Percentiles rank a stretch among this genome's conserved stretches.
phyloP scores from a whole-genome alignment of 495 filamentous ascomycete species.

The Aspergillus egyptiacus region DNA sequence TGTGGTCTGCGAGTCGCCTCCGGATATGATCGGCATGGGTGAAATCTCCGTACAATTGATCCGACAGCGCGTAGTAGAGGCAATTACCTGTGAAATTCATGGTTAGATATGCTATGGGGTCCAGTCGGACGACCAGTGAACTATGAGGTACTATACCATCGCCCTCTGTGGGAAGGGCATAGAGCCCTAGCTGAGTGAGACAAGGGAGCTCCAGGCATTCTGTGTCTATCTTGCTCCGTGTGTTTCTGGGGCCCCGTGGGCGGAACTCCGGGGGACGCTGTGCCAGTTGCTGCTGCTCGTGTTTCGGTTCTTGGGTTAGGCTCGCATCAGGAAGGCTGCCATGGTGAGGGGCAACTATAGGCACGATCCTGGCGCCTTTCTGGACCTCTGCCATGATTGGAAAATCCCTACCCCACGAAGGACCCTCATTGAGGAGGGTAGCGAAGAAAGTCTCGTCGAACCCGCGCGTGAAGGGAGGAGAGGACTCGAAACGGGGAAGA shows the following conservation, averaged over 20 bases:
- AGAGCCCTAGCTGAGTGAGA: constrained; percentile 34
- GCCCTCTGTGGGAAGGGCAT: constrained; percentile 41
- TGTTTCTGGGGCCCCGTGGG: constrained; percentile 9
- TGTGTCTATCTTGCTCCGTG: constrained; percentile 22
- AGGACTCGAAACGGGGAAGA: constrained; percentile 2
- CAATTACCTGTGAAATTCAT: constrained; percentile 54
- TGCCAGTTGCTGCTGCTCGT: constrained; percentile 5
- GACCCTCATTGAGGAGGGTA: constrained; percentile 34
- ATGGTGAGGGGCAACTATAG: constrained; percentile 34
- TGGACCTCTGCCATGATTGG: constrained; percentile 38
- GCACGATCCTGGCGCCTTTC: constrained; percentile 46
- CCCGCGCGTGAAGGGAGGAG: constrained; percentile 3
- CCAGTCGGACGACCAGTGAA: constrained; percentile 3
- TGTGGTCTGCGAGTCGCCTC: constrained; percentile 54
- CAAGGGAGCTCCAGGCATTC: constrained; percentile 34
- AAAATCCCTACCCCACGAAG: constrained; percentile 29
- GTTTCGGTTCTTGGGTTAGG: constrained; percentile 10
- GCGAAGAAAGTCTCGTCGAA: constrained; percentile 19
- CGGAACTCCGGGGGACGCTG: constrained; percentile 6
- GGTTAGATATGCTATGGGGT: constrained; percentile 18
- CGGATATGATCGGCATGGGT: constrained; percentile 55
- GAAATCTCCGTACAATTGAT: constrained; percentile 66
- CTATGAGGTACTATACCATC: constrained; percentile 31
- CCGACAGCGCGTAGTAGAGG: constrained; percentile 70
- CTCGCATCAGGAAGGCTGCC: constrained; percentile 17